Base-by-base conservation (phyloP, 345 rosid genomes). In the Punica granatum region DNA sequence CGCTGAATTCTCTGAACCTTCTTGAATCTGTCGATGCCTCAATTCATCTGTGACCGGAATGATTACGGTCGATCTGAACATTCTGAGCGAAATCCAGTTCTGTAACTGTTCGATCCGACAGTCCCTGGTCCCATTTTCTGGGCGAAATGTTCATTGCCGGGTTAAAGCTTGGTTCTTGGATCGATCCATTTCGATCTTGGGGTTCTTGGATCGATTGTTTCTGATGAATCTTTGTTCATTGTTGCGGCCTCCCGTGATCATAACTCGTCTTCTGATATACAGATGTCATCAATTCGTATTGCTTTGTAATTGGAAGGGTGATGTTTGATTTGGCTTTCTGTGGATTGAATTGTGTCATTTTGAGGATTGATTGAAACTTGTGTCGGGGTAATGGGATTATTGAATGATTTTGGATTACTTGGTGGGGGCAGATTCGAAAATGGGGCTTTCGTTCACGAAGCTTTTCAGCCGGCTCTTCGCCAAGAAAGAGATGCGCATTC, bases 401-500 rank as follows among this genome's bases (percentile, higher is more conserved):
- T 25, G 15, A n/a, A 33, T 23, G n/a, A n/a, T n/a, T n/a, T n/a
- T 66, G 41, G 60, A 15, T 49, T 37, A 8, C 33, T 66, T 48
- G 30, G 6, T 49, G 5, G 61, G 18, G 32, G 61, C 68, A 78
- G 85, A 72, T 42, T 32, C 62, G 70, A 72, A 77, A 66, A 87
- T 87, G 92, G 89, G 92, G 78, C 63, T 87, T 67, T 79, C 84
- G 46, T 85, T 87, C 63, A 79, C 87, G 13, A 87, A 87, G 83
- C 81, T 87, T 66, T 87, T 87, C 76, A 84, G 92, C 74, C 80
- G 83, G 70, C 83, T 87, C 4, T 87, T 87, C 69, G 89, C 92
- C 37, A 87, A 84, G 83, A 84, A 84, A 66, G 92, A 86, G 84
- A 86, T 86, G 92, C 82, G 89, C 34, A 86, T 86, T 69, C 87